Evolutionary conservation across 495 filamentous ascomycete species (phyloP).

Genomic region (Neurospora africana): DNA sequence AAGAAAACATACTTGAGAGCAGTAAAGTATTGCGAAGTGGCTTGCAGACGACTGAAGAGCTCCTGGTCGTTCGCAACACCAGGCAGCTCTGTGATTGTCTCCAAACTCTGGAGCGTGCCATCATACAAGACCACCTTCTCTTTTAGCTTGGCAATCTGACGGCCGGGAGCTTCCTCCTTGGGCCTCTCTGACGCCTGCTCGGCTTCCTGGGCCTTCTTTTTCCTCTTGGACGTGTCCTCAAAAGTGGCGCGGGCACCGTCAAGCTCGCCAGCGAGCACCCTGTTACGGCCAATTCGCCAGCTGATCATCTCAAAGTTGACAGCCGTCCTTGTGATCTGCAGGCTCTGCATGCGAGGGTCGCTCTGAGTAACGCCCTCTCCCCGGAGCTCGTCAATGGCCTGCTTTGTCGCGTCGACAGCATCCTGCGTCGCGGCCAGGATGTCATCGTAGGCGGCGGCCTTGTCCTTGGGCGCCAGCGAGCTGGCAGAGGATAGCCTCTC

Average conservation of each 20-base stretch:
- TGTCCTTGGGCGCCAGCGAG: constrained; percentile 44
- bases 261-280: constrained; percentile 68
- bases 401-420: constrained; percentile 83
- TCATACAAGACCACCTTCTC: constrained; percentile 92
- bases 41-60: constrained; percentile 65
- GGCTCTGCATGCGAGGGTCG: constrained; percentile 79
- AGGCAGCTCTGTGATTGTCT: constrained; percentile 79
- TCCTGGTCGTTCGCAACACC: constrained; percentile 79
- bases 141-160: constrained; percentile 66
- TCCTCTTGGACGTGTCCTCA: constrained; percentile 27
- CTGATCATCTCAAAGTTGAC: constrained; percentile 88
- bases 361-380: constrained; percentile 75
- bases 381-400: constrained; percentile 79
- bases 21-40: constrained; percentile 73
- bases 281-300: constrained; percentile 90
- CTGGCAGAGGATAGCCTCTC: constrained; percentile 53
- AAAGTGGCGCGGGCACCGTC: constrained; percentile 59
- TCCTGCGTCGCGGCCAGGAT: constrained; percentile 88
- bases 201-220: constrained; percentile 31
- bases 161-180: constrained; percentile 49
- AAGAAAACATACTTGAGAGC: constrained; percentile 59
- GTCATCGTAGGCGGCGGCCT: constrained; percentile 78
- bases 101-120: constrained; percentile 75
- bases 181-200: constrained; percentile 32
- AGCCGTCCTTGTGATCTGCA: constrained; percentile 85